These are phyloP conservation scores for Ceriops decandra DNA, from an alignment of 345 rosid species.

Conservation along the genomic window DNA sequence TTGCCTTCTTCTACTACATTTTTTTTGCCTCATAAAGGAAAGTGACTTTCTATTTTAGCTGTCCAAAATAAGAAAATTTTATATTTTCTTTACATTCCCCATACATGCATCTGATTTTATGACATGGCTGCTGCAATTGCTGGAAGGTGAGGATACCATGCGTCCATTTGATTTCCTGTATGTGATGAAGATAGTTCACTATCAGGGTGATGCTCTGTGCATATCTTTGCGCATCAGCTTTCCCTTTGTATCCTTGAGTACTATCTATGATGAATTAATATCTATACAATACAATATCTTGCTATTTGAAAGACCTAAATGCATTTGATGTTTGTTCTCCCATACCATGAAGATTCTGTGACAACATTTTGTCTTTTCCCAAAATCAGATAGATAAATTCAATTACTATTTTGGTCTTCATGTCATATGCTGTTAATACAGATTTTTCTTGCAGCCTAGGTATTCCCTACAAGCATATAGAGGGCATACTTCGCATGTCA, in stretches of 20 bases:
- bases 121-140: no score
- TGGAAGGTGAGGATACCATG: no score
- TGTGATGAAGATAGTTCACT: no score
- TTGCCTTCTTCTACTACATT: no score
- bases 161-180: no score
- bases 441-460: slow-evolving; percentile 61
- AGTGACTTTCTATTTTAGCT: neutral
- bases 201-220: neutral
- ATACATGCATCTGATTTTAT: no score
- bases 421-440: slow-evolving; percentile 30
- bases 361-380: neutral
- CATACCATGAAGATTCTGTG: neutral
- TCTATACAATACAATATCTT: neutral
- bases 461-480: slow-evolving; percentile 38
- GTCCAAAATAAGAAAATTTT: neutral
- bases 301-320: neutral
- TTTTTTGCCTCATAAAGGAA: no score
- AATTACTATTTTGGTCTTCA: slow-evolving; percentile 24
- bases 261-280: neutral
- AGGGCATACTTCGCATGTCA: slow-evolving; percentile 66
- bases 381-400: neutral
- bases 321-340: neutral
- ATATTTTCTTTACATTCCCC: neutral
- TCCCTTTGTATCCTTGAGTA: neutral
- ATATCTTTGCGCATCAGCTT: neutral